Percentiles rank a stretch among this genome's conserved stretches.
Conservation (phyloP, 345 rosid species). For the Alliaria petiolata region DNA sequence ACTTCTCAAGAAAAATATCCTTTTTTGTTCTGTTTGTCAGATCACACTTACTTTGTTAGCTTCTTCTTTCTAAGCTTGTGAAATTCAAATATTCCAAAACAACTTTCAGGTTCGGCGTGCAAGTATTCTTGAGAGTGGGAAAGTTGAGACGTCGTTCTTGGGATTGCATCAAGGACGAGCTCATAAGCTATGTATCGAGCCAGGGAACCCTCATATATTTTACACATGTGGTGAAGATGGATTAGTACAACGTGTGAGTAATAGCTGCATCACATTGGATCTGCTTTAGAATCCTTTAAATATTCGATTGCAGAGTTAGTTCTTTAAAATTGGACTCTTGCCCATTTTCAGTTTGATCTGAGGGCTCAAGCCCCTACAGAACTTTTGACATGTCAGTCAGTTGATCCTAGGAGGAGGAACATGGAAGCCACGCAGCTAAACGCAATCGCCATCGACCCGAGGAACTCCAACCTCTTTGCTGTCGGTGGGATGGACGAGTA, state of each 20-base stretch:
- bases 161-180: constrained; percentile 62
- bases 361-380: constrained; percentile 57
- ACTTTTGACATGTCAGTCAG: constrained; percentile 62
- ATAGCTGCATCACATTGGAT: not conserved
- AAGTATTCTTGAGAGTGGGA: constrained; percentile 56
- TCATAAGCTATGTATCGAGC: constrained; percentile 84
- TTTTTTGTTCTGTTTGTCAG: not conserved
- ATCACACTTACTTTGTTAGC: not conserved
- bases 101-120: constrained; percentile 73
- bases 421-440: constrained; percentile 46
- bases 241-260: constrained; percentile 81
- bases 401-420: constrained; percentile 34
- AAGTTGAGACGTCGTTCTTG: constrained; percentile 53
- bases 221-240: constrained; percentile 97
- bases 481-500: constrained; percentile 82
- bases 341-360: constrained; percentile 75
- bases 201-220: constrained; percentile 78
- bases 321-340: not conserved
- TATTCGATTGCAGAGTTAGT: not conserved
- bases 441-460: constrained; percentile 78
- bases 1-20: not conserved
- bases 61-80: not conserved
- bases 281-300: not conserved
- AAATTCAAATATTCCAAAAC: not conserved
- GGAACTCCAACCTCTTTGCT: constrained; percentile 72